Conservation (phyloP, 768 basidiomycete species). For the Termitomyces sp. region DNA sequence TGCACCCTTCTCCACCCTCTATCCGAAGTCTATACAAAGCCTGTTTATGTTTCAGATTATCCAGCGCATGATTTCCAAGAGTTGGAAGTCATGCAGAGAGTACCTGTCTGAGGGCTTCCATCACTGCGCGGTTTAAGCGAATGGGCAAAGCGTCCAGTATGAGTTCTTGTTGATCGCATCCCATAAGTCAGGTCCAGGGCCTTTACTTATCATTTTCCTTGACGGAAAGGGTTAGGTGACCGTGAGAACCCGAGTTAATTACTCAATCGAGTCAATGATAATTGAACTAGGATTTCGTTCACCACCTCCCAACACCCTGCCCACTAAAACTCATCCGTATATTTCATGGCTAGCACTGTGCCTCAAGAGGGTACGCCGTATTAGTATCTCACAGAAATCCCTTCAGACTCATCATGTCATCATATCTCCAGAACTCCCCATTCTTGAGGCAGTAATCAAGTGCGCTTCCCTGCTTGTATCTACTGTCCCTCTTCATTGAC, state of each 20-base stretch:
- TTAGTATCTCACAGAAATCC: conserved; percentile 10
- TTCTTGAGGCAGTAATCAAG: conserved; percentile 94
- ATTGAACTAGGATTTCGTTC: neutral
- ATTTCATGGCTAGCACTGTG: conserved; percentile 59
- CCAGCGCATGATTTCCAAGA: neutral
- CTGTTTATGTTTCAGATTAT: conserved; percentile 11
- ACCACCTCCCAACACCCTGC: neutral
- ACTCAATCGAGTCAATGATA: conserved; percentile 1
- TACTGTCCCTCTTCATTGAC: conserved; percentile 9
- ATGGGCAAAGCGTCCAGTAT: neutral
- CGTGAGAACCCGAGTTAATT: conserved; percentile 14
- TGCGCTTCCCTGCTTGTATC: conserved; percentile 27
- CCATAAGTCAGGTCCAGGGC: neutral
- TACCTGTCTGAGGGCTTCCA: conserved; percentile 12
- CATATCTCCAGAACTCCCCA: conserved; percentile 66
- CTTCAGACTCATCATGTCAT: conserved; percentile 14
- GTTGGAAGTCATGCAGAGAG: neutral
- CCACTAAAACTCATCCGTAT: neutral
- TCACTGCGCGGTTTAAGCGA: conserved; percentile 4
- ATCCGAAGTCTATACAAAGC: conserved; percentile 16
- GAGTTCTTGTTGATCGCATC: neutral
- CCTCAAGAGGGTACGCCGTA: conserved; percentile 67
- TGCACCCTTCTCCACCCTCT: conserved; percentile 18
- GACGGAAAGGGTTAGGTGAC: conserved; percentile 8
- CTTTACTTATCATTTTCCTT: neutral